phyloP scores from a whole-genome alignment of 768 basidiomycete genomes.

The Amyloporia xantha region DNA sequence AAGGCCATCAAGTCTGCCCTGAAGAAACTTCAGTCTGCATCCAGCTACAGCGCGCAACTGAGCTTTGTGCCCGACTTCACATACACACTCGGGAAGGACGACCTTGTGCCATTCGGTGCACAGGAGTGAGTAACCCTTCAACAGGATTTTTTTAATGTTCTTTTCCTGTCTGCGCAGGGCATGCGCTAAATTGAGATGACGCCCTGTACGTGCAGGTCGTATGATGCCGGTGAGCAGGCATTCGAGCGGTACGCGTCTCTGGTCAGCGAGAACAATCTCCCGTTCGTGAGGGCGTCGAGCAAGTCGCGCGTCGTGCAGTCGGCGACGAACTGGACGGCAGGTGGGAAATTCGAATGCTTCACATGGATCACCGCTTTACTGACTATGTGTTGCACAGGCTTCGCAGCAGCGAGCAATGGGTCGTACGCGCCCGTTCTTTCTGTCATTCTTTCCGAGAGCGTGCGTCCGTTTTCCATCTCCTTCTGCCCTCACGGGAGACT shows the following conservation, averaged over 20 bases:
- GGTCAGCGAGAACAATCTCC: slow-evolving; percentile 36
- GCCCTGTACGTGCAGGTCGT: too few relatives aligned
- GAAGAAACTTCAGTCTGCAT: slow-evolving; percentile 44
- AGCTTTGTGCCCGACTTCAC: slow-evolving; percentile 53
- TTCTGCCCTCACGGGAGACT: background rate
- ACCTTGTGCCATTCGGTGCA: slow-evolving; percentile 64
- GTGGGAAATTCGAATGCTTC: too few relatives aligned
- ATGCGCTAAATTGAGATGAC: too few relatives aligned
- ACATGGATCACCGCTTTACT: too few relatives aligned
- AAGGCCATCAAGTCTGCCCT: slow-evolving; percentile 41
- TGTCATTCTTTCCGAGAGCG: slow-evolving; percentile 52
- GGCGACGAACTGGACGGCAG: slow-evolving; percentile 67
- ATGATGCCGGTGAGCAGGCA: slow-evolving; percentile 43
- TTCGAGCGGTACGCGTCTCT: slow-evolving; percentile 50
- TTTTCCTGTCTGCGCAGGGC: too few relatives aligned
- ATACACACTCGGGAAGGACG: slow-evolving; percentile 50
- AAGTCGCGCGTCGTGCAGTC: slow-evolving; percentile 56
- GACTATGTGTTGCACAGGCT: slow-evolving; percentile 43
- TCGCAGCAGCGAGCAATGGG: slow-evolving; percentile 44
- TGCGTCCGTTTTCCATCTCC: slow-evolving; percentile 21
- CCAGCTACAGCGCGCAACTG: slow-evolving; percentile 37
- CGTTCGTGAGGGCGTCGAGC: slow-evolving; percentile 48
- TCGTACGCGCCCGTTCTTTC: slow-evolving; percentile 42
- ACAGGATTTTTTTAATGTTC: too few relatives aligned
- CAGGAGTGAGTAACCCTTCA: slow-evolving; percentile 55